These are phyloP conservation scores for Gyrodon lividus DNA, from an alignment of 768 basidiomycete genomes.

Conservation along the genomic window DNA sequence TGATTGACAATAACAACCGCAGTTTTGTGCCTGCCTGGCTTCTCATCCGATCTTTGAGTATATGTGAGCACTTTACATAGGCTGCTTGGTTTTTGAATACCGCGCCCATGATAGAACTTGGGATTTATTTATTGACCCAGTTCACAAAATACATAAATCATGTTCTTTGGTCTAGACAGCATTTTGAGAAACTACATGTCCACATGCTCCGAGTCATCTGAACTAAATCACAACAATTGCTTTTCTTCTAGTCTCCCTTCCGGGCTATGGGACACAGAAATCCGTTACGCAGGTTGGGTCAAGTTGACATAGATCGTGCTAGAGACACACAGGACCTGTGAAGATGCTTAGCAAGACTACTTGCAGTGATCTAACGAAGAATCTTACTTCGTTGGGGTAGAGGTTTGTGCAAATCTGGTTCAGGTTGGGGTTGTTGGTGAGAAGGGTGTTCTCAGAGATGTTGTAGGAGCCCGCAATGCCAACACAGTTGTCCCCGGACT, in stretches of 20 bases:
- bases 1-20: too few species aligned
- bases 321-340: conserved; percentile 28
- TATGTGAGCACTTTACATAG: too few species aligned
- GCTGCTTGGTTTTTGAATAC: too few species aligned
- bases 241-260: neutral
- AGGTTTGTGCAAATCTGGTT: conserved; percentile 52
- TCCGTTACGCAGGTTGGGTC: conserved; percentile 8
- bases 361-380: neutral
- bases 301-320: conserved; percentile 23
- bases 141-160: too few species aligned
- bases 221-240: neutral
- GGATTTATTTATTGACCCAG: too few species aligned
- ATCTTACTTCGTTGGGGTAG: conserved; percentile 54
- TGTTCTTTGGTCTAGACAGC: too few species aligned
- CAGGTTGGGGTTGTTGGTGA: conserved; percentile 66
- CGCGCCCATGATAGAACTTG: too few species aligned
- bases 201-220: too few species aligned
- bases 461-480: conserved; percentile 39
- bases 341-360: neutral
- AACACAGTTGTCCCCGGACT: conserved; percentile 50
- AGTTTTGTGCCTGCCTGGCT: too few species aligned
- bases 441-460: conserved; percentile 46
- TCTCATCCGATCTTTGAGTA: too few species aligned
- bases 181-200: too few species aligned
- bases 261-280: neutral